Evolutionary conservation across 495 filamentous ascomycete genomes (phyloP), one percentile per base, ranked within the genome.

Genomic region (Trichoderma virens): DNA sequence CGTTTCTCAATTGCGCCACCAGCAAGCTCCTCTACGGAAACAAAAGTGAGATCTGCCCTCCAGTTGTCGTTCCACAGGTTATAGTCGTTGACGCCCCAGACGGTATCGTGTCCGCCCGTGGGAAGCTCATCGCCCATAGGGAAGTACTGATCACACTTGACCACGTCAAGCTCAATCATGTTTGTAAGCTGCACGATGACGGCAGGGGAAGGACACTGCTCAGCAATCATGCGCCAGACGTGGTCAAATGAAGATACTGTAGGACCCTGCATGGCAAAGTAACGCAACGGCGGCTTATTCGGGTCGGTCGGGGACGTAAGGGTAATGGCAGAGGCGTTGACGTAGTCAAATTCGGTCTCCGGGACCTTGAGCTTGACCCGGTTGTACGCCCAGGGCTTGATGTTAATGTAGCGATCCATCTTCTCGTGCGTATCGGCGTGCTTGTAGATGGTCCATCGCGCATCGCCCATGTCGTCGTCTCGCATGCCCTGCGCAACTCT

Each of bases 141-240:
- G 67, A 92, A 99, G 68, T 99, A 99, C 54, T 88, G 92, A 51
- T 80, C 90, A 72, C 95, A 98, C 73, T 99, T 98, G 69, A 97
- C 90, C 67, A 82, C 80, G n/a, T 83, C 86, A 2, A 81, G 77
- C 72, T 96, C 93, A 66, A 90, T 86, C 0, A 90, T 96, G 71
- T 93, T 90, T 25, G 93, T 98, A 66, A 98, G 84, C 95, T 98
- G 98, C 32, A 98, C 88, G 61, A 99, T 88, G 27, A 99, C 91
- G 2, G 85, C 90, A 0, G 90, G 87, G 39, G 86, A 86, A 27
- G 81, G 74, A 28, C 86, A 87, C 75, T 97, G 91, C 64, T 96
- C 87, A 75, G 91, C 91, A 31, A 97, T 79, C 94, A 99, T 99
- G 67, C 94, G 90, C 92, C 93, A 99, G 51, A 95, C 89, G 70